phyloP scores from a whole-genome alignment of 164 flowering plant genomes.

The Berberis thunbergii region DNA sequence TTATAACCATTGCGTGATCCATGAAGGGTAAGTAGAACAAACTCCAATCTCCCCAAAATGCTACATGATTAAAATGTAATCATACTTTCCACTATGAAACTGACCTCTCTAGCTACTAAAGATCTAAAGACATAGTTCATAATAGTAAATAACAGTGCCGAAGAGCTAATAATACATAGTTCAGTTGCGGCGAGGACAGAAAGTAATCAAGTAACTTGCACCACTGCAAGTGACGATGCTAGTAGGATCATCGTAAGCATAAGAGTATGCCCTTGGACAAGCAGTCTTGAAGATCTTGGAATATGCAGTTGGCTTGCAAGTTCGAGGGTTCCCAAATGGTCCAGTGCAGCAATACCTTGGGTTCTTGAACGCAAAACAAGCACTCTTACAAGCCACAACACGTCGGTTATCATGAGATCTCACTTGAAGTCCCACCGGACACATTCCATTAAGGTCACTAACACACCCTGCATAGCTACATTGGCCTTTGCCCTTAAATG shows the following conservation, averaged over 20 bases:
- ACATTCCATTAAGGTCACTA: conserved; percentile 71
- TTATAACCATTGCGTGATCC: too few relatives aligned
- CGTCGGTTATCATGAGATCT: conserved; percentile 34
- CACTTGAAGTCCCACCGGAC: conserved; percentile 75
- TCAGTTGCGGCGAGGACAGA: conserved; percentile 37
- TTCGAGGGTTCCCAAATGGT: conserved; percentile 53
- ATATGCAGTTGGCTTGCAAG: conserved; percentile 82
- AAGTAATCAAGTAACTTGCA: conserved; percentile 61
- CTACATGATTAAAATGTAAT: too few relatives aligned
- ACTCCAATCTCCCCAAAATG: too few relatives aligned
- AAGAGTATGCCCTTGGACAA: conserved; percentile 80
- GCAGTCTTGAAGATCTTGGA: conserved; percentile 76
- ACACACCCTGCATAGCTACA: conserved; percentile 80
- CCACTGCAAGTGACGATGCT: conserved; percentile 79
- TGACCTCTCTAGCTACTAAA: too few relatives aligned
- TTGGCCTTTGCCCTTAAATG: conserved; percentile 42
- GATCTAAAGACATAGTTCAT: too few relatives aligned
- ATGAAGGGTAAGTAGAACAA: too few relatives aligned
- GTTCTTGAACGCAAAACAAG: conserved; percentile 75
- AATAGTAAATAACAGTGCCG: too few relatives aligned
- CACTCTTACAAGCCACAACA: conserved; percentile 69
- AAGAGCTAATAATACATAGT: too few relatives aligned
- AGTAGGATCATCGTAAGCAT: conserved; percentile 86
- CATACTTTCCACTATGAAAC: too few relatives aligned
- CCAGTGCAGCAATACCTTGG: conserved; percentile 87